These are phyloP conservation scores for Ocimum tenuiflorum DNA, from an alignment of 257 asterid species.

Conservation along the genomic window DNA sequence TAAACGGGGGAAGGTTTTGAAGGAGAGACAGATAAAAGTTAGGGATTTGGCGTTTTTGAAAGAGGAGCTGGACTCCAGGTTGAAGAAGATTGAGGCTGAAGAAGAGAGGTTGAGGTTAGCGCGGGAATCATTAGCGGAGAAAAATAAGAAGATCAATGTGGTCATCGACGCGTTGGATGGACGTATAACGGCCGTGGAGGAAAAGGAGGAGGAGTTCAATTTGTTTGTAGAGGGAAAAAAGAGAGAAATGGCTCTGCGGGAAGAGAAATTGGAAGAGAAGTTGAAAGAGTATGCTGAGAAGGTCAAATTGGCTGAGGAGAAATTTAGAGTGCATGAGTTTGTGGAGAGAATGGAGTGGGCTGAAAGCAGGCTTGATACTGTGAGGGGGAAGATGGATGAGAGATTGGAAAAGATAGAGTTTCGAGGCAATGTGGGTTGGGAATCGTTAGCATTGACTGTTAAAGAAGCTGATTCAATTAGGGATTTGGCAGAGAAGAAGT, in stretches of 20 bases:
- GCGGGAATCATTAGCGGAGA: constrained; percentile 14
- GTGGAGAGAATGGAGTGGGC: constrained; percentile 19
- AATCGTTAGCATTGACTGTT: not conserved
- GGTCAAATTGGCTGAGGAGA: constrained; percentile 9
- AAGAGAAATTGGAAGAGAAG: constrained; percentile 11
- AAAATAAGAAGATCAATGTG: constrained; percentile 16
- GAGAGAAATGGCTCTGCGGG: constrained; percentile 17
- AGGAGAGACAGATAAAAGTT: constrained; percentile 16
- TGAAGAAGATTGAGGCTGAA: constrained; percentile 11
- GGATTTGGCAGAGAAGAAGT: constrained; percentile 20
- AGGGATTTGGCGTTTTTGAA: constrained; percentile 11
- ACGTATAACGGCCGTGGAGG: constrained; percentile 18
- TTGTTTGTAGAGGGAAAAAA: constrained; percentile 7
- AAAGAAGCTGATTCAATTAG: constrained; percentile 21
- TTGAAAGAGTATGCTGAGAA: not conserved
- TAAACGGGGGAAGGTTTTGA: constrained; percentile 1
- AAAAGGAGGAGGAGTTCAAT: constrained; percentile 20
- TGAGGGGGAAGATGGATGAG: constrained; percentile 11
- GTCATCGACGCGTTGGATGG: constrained; percentile 3
- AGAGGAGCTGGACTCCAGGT: not conserved
- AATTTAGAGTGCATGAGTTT: not conserved
- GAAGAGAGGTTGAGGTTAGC: not conserved
- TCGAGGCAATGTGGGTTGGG: constrained; percentile 12
- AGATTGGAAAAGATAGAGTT: constrained; percentile 19
- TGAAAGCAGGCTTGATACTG: constrained; percentile 20